Evolutionary conservation across 2,329 filamentous ascomycete genomes (phyloP).

Genomic region (Drechslera avenae): DNA sequence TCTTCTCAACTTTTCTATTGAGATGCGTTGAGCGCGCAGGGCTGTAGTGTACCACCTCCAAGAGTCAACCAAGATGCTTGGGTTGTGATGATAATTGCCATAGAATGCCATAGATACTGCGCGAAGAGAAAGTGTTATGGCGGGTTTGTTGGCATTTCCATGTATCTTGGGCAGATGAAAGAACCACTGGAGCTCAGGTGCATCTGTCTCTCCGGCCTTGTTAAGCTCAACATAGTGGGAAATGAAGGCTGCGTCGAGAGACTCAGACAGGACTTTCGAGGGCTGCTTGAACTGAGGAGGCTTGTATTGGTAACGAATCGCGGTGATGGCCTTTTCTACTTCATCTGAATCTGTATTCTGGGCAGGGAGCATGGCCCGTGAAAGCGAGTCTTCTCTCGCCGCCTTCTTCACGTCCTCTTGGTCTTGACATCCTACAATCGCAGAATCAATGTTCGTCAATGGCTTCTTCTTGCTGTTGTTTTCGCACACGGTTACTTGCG

Average conservation of each 20-base stretch:
- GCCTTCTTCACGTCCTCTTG: neutral
- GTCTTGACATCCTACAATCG: neutral
- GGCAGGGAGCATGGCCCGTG: constrained; percentile 1
- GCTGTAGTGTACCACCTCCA: constrained; percentile 42
- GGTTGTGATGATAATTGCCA: constrained; percentile 36
- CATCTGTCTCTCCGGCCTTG: constrained; percentile 21
- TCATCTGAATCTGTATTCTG: constrained; percentile 8
- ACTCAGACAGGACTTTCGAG: constrained; percentile 27
- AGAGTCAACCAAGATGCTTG: constrained; percentile 37
- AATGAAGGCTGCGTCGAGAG: constrained; percentile 36
- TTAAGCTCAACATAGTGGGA: constrained; percentile 40
- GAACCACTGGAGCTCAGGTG: constrained; percentile 35
- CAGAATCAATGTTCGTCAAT: neutral
- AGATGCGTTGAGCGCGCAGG: constrained; percentile 32
- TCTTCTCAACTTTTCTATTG: constrained; percentile 22
- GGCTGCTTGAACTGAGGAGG: constrained; percentile 35
- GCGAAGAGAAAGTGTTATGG: constrained; percentile 37
- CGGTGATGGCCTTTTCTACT: constrained; percentile 27
- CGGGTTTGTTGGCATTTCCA: constrained; percentile 27
- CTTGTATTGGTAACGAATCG: constrained; percentile 32
- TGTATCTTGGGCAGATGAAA: constrained; percentile 29
- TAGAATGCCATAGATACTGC: constrained; percentile 44
- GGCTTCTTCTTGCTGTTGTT: neutral
- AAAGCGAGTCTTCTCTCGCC: neutral
- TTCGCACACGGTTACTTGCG: constrained; percentile 5